Percentiles rank a stretch among this genome's conserved stretches.
These are phyloP conservation scores for Chimonanthus salicifolius DNA, from an alignment of 164 flowering plant species.

Conservation along the genomic window DNA sequence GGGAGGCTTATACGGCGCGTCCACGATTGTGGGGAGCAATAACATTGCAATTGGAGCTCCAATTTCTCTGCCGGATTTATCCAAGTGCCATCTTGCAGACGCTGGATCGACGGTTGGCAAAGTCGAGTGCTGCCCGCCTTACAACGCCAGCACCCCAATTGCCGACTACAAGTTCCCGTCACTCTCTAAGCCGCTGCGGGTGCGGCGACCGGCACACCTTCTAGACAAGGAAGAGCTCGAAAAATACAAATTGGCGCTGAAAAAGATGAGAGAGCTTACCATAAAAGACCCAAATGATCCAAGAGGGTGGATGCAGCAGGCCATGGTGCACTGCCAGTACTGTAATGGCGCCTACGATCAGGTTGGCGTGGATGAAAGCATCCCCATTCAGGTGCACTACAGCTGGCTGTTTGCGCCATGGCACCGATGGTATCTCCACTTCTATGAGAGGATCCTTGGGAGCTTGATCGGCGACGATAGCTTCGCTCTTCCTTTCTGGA, in stretches of 20 bases:
- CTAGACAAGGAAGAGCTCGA: background rate
- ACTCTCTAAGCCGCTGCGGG: background rate
- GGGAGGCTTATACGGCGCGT: conserved; percentile 8
- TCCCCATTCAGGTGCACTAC: conserved; percentile 6
- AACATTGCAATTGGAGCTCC: background rate
- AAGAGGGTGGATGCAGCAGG: conserved; percentile 5
- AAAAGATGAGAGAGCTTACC: background rate
- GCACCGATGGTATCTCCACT: conserved; percentile 13
- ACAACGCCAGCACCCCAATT: background rate
- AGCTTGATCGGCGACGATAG: conserved; percentile 10
- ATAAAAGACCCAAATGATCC: background rate
- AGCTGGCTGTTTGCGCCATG: conserved; percentile 13
- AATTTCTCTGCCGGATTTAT: conserved; percentile 2
- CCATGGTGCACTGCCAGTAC: conserved; percentile 11
- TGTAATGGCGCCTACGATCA: conserved; percentile 10
- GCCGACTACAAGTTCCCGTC: background rate
- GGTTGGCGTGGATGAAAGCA: background rate
- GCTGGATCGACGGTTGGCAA: background rate
- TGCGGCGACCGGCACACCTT: conserved; percentile 1
- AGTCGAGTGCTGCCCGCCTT: conserved; percentile 9
- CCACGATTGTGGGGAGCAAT: background rate
- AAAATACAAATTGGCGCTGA: background rate
- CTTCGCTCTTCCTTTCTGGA: conserved; percentile 11
- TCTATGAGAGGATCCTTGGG: conserved; percentile 9
- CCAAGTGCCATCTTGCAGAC: conserved; percentile 4